Conservation (phyloP, 1,284 basidiomycete species). For the Puccinia triticina region DNA sequence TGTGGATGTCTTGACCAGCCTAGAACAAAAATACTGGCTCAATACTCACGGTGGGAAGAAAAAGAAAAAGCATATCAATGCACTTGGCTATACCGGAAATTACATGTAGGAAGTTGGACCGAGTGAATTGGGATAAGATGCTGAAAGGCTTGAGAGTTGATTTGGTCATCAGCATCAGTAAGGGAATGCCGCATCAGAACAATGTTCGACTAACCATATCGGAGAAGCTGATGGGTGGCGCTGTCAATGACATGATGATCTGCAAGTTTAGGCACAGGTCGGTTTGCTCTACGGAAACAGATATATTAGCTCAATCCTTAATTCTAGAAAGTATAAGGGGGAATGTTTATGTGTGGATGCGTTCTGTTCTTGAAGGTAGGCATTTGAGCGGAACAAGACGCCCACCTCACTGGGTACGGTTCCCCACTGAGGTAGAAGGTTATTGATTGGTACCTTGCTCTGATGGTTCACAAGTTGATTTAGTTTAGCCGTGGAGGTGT, state of each 20-base stretch:
- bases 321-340: too few relatives aligned
- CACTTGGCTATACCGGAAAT: constrained; percentile 24
- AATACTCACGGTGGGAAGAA: background rate
- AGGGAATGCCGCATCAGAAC: background rate
- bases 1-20: constrained; percentile 32
- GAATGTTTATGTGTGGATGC: background rate
- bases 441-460: background rate
- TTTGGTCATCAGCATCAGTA: constrained; percentile 8
- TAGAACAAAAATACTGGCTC: background rate
- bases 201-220: background rate
- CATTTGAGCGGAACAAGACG: constrained; percentile 37
- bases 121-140: constrained; percentile 33
- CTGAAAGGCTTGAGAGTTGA: constrained; percentile 31
- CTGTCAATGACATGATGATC: background rate
- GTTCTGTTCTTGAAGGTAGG: constrained; percentile 42
- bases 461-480: background rate
- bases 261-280: constrained; percentile 33
- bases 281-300: constrained; percentile 11
- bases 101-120: constrained; percentile 22
- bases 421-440: constrained; percentile 28
- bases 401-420: constrained; percentile 38
- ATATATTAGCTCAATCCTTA: background rate
- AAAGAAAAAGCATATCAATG: background rate
- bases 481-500: background rate
- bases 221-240: constrained; percentile 20